Evolutionary conservation across 2,329 filamentous ascomycete genomes (phyloP), one percentile per base, ranked within the genome.

Genomic region (Helicocarpus griseus): DNA sequence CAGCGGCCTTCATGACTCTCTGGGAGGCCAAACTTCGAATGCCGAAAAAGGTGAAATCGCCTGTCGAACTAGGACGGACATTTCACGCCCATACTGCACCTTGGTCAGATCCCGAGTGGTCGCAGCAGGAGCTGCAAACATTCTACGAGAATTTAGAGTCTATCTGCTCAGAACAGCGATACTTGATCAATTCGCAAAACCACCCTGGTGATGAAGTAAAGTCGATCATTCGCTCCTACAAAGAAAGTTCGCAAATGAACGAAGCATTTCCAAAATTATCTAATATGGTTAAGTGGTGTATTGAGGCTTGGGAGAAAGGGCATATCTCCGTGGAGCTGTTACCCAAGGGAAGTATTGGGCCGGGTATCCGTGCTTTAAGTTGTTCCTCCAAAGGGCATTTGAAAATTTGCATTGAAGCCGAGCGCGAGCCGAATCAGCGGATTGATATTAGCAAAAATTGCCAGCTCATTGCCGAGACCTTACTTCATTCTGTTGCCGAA

Each of bases 61-160:
- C 57, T 5, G 67, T 63, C 47, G 63, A 63, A 26, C 58, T 63
- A 39, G 64, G 63, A 14, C 62, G 56, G 40, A 62, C 65, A 3
- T 75, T 69, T 51, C 70, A 73, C 54, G 71, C 73, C 5, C 74
- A 74, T 54, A 69, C 67, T 8, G 69, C 69, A 2, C 65, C 67
- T 4, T 72, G 70, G 57, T 53, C 60, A 29, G 72, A 77, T 54
- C 68, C 68, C 2, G 65, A 74, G 43, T 74, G 71, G 62, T 77
- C 74, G 11, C 75, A 77, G 56, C 72, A 72, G 50, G 75, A 77
- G 53, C 63, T 78, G n/a, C 66, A 73, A 47, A 70, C 69, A 2
- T 69, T 75, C 45, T 72, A 69, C 50, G 67, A 76, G 39, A 70
- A 65, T 33, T 60, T 76, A 7, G 63, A 63, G 9, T 60, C 66